A percentile compares a stretch with the other conserved stretches of the same genome.
Evolutionary conservation across 768 basidiomycete genomes (phyloP).

Genomic region (Auriscalpium microsporum): DNA sequence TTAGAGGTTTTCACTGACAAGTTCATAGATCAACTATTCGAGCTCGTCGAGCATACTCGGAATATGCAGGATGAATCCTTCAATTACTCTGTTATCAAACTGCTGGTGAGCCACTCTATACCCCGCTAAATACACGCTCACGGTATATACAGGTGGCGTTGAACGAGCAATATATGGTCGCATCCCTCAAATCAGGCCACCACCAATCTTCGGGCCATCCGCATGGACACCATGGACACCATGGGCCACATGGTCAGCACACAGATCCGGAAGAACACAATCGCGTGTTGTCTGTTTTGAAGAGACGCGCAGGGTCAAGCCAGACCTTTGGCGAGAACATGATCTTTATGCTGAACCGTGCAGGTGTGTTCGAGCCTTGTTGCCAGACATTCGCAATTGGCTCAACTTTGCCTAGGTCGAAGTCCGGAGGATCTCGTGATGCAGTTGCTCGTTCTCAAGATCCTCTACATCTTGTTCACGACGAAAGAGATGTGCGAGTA

Average conservation of each 20-base stretch:
- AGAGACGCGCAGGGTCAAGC: slow-evolving; percentile 75
- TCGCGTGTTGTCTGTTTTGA: slow-evolving; percentile 73
- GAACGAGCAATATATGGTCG: slow-evolving; percentile 99
- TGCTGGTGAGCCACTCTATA: slow-evolving; percentile 54
- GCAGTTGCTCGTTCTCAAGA: slow-evolving; percentile 89
- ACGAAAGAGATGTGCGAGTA: slow-evolving; percentile 90
- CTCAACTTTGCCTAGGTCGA: slow-evolving; percentile 41
- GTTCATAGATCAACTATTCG: slow-evolving; percentile 86
- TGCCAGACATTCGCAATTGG: not conserved
- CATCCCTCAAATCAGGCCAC: slow-evolving; percentile 36
- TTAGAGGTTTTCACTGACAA: slow-evolving; percentile 71
- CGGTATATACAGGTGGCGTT: slow-evolving; percentile 58
- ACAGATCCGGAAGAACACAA: slow-evolving; percentile 47
- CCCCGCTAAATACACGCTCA: slow-evolving; percentile 4
- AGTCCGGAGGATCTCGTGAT: slow-evolving; percentile 90
- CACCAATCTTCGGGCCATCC: slow-evolving; percentile 6
- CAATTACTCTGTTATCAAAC: slow-evolving; percentile 92
- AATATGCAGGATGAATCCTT: slow-evolving; percentile 84
- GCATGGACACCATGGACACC: slow-evolving; percentile 3
- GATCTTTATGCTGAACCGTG: slow-evolving; percentile 98
- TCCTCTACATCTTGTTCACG: slow-evolving; percentile 91
- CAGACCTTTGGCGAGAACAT: slow-evolving; percentile 97
- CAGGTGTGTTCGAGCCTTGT: slow-evolving; percentile 47
- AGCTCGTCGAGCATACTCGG: slow-evolving; percentile 88
- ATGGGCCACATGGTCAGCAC: slow-evolving; percentile 16